These are phyloP conservation scores for Solanum sejunctum DNA, from an alignment of 257 asterid genomes.

Conservation along the genomic window DNA sequence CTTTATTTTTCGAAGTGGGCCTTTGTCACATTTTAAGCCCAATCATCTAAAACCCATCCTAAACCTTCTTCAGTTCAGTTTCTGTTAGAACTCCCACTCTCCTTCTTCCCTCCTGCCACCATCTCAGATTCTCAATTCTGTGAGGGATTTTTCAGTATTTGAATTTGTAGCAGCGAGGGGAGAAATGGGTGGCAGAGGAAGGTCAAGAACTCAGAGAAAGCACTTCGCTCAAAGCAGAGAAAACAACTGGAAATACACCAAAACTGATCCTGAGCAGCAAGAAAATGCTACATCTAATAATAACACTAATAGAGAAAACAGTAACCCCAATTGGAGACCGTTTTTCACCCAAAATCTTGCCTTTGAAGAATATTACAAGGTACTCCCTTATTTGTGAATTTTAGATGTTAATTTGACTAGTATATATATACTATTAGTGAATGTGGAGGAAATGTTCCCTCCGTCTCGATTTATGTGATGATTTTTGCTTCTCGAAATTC, in stretches of 20 bases:
- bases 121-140: neutral
- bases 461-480: neutral
- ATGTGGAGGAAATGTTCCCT: neutral
- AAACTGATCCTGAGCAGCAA: constrained; percentile 29
- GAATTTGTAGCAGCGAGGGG: neutral
- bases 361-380: constrained; percentile 88
- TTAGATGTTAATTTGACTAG: neutral
- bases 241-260: constrained; percentile 75
- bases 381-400: neutral
- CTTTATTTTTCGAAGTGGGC: too few relatives aligned
- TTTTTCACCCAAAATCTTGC: constrained; percentile 53
- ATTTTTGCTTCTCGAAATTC: neutral
- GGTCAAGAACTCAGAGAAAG: constrained; percentile 89
- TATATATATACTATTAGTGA: neutral
- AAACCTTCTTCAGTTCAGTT: neutral
- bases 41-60: neutral
- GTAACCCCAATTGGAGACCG: constrained; percentile 48
- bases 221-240: constrained; percentile 78
- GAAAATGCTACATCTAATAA: constrained; percentile 1
- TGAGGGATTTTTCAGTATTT: neutral
- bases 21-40: neutral
- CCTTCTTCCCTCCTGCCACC: neutral
- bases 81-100: neutral
- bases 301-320: neutral
- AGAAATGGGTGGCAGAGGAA: constrained; percentile 74